Conservation (phyloP, 768 basidiomycete genomes). For the Cubamyces lactineus region DNA sequence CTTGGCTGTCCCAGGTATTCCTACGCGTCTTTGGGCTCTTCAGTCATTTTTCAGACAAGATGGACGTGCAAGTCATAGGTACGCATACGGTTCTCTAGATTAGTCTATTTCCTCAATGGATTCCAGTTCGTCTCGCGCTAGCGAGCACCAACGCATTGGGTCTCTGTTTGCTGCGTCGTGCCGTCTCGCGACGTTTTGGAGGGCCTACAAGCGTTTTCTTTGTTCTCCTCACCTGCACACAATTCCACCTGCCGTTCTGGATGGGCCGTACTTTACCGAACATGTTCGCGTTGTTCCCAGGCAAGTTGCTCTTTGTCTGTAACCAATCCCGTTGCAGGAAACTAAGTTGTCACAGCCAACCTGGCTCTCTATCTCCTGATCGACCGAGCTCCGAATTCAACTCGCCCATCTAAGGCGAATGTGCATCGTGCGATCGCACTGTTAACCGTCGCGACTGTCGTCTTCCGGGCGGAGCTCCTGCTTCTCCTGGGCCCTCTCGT, state of each 20-base stretch:
- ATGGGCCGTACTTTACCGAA: conserved; percentile 94
- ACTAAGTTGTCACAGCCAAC: conserved; percentile 51
- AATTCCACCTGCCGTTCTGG: conserved; percentile 94
- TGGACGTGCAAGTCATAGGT: conserved; percentile 75
- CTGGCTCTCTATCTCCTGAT: conserved; percentile 55
- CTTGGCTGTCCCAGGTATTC: conserved; percentile 55
- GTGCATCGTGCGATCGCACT: conserved; percentile 54
- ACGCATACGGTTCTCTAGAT: conserved; percentile 25
- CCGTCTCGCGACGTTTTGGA: conserved; percentile 68
- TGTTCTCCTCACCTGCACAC: conserved; percentile 69
- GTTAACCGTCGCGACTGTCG: conserved; percentile 65
- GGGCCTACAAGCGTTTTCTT: conserved; percentile 58
- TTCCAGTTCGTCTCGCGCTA: conserved; percentile 72
- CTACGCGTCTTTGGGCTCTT: conserved; percentile 45
- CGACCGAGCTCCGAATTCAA: conserved; percentile 44
- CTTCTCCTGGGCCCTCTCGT: conserved; percentile 65
- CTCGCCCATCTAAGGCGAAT: conserved; percentile 39
- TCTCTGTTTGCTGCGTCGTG: conserved; percentile 65
- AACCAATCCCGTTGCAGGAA: not conserved
- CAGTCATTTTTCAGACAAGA: conserved; percentile 55
- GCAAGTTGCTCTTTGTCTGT: conserved; percentile 42
- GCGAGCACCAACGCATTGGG: conserved; percentile 64
- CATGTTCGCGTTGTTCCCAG: conserved; percentile 84
- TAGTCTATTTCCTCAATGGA: not conserved
- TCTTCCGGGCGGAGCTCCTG: conserved; percentile 81